phyloP scores from a whole-genome alignment of 192 early-diverging fungal species.

The Linnemannia zychae region DNA sequence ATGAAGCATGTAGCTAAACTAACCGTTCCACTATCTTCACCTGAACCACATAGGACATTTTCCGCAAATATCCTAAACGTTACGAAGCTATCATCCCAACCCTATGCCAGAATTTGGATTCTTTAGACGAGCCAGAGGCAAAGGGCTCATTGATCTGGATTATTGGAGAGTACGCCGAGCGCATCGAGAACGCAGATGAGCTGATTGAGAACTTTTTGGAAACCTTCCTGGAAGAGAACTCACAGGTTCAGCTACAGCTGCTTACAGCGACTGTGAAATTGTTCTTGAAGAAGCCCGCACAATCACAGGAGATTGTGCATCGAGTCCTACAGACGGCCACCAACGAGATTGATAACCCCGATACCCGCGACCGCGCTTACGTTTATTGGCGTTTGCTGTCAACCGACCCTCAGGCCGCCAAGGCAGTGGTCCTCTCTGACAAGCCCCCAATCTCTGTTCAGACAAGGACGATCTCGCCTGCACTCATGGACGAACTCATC shows the following conservation, averaged over 20 bases:
- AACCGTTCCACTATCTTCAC: neutral
- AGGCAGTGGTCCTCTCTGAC: constrained; percentile 90
- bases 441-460: constrained; percentile 86
- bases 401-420: constrained; percentile 92
- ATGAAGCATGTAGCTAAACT: too few relatives aligned
- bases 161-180: constrained; percentile 93
- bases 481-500: constrained; percentile 87
- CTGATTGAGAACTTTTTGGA: constrained; percentile 83
- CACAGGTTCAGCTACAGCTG: constrained; percentile 90
- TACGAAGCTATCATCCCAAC: constrained; percentile 88
- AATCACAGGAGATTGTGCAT: constrained; percentile 88
- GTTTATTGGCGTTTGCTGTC: constrained; percentile 97
- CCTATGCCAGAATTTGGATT: constrained; percentile 91
- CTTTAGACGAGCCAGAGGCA: constrained; percentile 90
- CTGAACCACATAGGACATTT: constrained; percentile 75
- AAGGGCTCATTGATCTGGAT: constrained; percentile 94
- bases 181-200: constrained; percentile 84
- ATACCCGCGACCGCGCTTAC: constrained; percentile 95
- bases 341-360: constrained; percentile 89
- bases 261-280: constrained; percentile 92
- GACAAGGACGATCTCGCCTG: constrained; percentile 68
- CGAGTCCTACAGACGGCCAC: constrained; percentile 88
- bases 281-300: constrained; percentile 89
- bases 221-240: constrained; percentile 86
- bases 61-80: constrained; percentile 90